Percentiles rank a stretch among this genome's conserved stretches.
Evolutionary conservation across 306 rosid species (phyloP).

Genomic region (Sicyos edulis): DNA sequence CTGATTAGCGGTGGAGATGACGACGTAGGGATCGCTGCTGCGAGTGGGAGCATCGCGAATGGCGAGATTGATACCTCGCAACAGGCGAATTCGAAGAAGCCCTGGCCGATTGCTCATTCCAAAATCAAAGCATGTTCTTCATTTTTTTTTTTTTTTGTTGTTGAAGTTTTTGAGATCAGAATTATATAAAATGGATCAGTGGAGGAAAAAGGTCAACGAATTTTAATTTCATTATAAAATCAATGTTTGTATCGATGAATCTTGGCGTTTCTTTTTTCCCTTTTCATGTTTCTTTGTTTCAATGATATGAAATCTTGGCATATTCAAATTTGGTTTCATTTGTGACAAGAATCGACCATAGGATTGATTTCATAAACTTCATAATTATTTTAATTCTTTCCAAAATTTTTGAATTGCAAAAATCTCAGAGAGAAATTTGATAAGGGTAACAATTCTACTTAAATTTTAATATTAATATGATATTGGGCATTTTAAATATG

Average conservation of each 20-base stretch:
- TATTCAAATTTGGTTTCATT: too few relatives aligned
- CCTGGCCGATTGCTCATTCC: slow-evolving; percentile 44
- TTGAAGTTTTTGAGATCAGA: neutral
- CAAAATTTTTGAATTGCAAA: too few relatives aligned
- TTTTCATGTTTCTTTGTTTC: neutral
- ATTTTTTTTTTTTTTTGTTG: neutral
- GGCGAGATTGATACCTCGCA: slow-evolving; percentile 59
- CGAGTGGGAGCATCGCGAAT: slow-evolving; percentile 49
- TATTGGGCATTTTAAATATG: too few relatives aligned
- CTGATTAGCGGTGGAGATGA: slow-evolving; percentile 45
- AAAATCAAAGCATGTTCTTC: neutral
- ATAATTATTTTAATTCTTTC: too few relatives aligned
- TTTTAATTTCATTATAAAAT: neutral
- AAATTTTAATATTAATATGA: too few relatives aligned
- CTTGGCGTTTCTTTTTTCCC: neutral
- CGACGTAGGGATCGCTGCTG: slow-evolving; percentile 74
- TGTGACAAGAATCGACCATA: too few relatives aligned
- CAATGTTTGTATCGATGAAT: neutral
- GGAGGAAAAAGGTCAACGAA: neutral
- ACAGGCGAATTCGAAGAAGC: slow-evolving; percentile 60
- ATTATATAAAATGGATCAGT: neutral
- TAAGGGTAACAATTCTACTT: too few relatives aligned
- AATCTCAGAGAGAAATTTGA: too few relatives aligned
- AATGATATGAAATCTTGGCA: too few relatives aligned
- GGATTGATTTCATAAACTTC: too few relatives aligned